These are phyloP conservation scores for Leishmania mexicana DNA, from an alignment of 208 protist species.

Conservation along the genomic window DNA sequence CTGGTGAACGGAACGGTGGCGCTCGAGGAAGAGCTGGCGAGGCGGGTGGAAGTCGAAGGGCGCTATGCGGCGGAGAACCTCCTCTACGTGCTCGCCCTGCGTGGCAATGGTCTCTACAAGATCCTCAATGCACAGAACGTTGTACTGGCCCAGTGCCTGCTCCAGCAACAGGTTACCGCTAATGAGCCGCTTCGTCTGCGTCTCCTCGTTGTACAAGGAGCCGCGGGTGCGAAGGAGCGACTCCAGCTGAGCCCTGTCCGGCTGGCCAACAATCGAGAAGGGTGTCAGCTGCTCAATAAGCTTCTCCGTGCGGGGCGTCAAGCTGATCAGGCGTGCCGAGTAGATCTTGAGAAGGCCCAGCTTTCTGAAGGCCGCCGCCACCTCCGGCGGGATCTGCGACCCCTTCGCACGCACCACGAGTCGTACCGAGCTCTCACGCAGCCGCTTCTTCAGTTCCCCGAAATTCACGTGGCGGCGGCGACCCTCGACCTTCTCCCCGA, in stretches of 20 bases:
- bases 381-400: constrained; percentile 73
- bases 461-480: constrained; percentile 38
- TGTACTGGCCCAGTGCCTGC: constrained; percentile 82
- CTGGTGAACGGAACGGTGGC: constrained; percentile 79
- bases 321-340: constrained; percentile 68
- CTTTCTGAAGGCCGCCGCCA: constrained; percentile 63
- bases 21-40: constrained; percentile 86
- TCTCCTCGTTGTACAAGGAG: constrained; percentile 74
- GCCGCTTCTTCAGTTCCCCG: constrained; percentile 33
- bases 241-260: constrained; percentile 73
- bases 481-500: constrained; percentile 73
- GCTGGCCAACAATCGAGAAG: constrained; percentile 83
- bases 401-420: constrained; percentile 86
- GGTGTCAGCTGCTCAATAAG: constrained; percentile 79
- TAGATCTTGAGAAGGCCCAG: constrained; percentile 83
- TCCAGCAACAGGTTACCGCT: constrained; percentile 90
- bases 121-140: constrained; percentile 90
- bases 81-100: constrained; percentile 66
- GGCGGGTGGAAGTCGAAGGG: constrained; percentile 93
- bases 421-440: constrained; percentile 57
- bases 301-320: constrained; percentile 56
- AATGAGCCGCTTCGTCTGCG: constrained; percentile 71
- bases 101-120: constrained; percentile 76
- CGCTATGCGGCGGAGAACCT: constrained; percentile 68
- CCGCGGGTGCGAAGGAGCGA: constrained; percentile 86